Percentiles rank a stretch among this genome's conserved stretches.
Conservation (phyloP, 1,139 yeast species). For the Pichia sp. region DNA sequence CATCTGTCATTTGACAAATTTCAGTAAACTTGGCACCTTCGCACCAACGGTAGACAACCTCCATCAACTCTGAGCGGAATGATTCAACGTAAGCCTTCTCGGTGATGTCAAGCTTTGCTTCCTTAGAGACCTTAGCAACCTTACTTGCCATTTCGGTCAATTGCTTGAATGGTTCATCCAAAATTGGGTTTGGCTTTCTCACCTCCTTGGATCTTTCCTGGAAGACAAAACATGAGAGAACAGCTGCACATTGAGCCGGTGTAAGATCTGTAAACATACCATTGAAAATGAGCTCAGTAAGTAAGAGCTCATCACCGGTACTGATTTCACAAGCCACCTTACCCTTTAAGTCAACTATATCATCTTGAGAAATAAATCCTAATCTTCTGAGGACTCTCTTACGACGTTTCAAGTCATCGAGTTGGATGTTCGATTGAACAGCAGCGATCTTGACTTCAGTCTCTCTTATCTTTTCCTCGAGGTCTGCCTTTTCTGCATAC, state of each 20-base stretch:
- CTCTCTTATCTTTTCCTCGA: slow-evolving; percentile 54
- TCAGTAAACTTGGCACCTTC: slow-evolving; percentile 94
- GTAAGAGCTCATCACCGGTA: slow-evolving; percentile 83
- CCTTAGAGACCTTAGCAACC: slow-evolving; percentile 82
- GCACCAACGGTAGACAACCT: slow-evolving; percentile 95
- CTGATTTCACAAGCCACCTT: slow-evolving; percentile 69
- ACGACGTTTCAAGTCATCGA: slow-evolving; percentile 89
- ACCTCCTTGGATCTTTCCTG: slow-evolving; percentile 91
- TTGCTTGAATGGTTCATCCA: slow-evolving; percentile 81
- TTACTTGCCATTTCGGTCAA: slow-evolving; percentile 86
- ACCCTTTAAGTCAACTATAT: slow-evolving; percentile 85
- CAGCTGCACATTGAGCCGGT: slow-evolving; percentile 88
- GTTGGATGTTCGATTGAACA: slow-evolving; percentile 86
- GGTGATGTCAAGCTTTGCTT: slow-evolving; percentile 79
- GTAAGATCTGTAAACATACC: slow-evolving; percentile 87
- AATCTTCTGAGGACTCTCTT: slow-evolving; percentile 78
- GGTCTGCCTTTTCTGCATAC: slow-evolving; percentile 57
- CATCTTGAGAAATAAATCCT: slow-evolving; percentile 78
- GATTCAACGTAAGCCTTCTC: slow-evolving; percentile 90
- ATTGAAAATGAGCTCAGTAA: slow-evolving; percentile 88
- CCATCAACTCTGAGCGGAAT: slow-evolving; percentile 92
- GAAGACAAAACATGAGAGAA: slow-evolving; percentile 91
- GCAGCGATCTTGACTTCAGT: slow-evolving; percentile 63
- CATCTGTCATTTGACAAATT: slow-evolving; percentile 97
- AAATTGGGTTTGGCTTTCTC: slow-evolving; percentile 78